Evolutionary conservation across 176 grass and related monocot genomes (phyloP).

Genomic region (Zizania latifolia): DNA sequence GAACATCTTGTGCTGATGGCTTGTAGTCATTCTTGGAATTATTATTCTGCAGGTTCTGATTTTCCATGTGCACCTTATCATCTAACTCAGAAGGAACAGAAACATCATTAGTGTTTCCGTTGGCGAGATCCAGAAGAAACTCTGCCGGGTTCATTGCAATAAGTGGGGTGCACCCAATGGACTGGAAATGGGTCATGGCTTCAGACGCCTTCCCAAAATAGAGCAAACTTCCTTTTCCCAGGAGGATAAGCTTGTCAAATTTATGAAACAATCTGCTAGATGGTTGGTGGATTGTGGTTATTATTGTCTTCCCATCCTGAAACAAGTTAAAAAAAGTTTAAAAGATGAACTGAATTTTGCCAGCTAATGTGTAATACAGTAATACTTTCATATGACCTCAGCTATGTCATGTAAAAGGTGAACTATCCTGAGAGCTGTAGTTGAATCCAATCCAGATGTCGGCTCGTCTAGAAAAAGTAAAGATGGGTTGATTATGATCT

Average conservation of each 20-base stretch:
- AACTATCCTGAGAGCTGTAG: conserved; percentile 77
- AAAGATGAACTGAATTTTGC: conserved; percentile 12
- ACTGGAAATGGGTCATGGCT: conserved; percentile 72
- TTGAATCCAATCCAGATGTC: conserved; percentile 91
- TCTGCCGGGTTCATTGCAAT: conserved; percentile 99
- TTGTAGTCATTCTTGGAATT: conserved; percentile 44
- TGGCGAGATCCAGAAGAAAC: conserved; percentile 92
- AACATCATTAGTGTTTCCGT: conserved; percentile 82
- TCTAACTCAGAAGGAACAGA: conserved; percentile 88
- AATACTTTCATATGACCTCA: conserved; percentile 48
- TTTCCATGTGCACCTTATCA: conserved; percentile 80
- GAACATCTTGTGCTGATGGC: conserved; percentile 95
- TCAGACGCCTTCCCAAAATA: conserved; percentile 95
- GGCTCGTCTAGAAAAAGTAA: conserved; percentile 92
- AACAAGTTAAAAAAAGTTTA: conserved; percentile 18
- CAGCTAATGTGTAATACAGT: conserved; percentile 13
- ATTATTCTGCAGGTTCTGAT: conserved; percentile 34
- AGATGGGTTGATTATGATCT: conserved; percentile 94
- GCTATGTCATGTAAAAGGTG: conserved; percentile 80
- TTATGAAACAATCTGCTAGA: conserved; percentile 94
- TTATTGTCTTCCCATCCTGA: conserved; percentile 81
- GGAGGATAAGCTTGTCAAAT: conserved; percentile 90
- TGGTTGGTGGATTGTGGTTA: conserved; percentile 97
- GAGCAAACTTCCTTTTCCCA: conserved; percentile 82
- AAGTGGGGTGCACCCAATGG: conserved; percentile 80